Percentiles rank a stretch among this genome's conserved stretches.
Conservation (phyloP, 164 flowering plant species). For the Macadamia integrifolia region DNA sequence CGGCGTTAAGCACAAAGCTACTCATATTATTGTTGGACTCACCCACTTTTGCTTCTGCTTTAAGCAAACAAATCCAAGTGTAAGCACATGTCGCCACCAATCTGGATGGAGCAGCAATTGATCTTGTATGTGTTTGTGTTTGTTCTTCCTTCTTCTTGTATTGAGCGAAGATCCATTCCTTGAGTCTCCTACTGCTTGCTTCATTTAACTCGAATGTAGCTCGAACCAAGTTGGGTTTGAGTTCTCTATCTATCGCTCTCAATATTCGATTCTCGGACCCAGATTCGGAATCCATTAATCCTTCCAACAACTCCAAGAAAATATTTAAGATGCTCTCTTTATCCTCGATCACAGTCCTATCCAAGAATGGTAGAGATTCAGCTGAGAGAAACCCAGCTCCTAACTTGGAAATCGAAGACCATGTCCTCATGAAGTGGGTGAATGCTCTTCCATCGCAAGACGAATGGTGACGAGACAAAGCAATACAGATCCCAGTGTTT, state of each 20-base stretch:
- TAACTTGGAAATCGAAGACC: constrained; percentile 10
- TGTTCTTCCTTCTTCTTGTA: background rate
- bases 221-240: background rate
- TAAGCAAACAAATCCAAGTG: constrained; percentile 10
- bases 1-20: background rate
- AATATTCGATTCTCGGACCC: too few species aligned
- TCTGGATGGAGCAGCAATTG: background rate
- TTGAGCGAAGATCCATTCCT: background rate
- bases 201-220: constrained; percentile 2
- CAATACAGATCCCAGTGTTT: constrained; percentile 8
- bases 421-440: constrained; percentile 9
- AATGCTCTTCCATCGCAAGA: background rate
- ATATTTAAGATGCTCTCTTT: background rate
- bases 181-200: constrained; percentile 6
- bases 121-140: background rate
- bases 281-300: background rate
- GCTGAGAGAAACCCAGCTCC: background rate
- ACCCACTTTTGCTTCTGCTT: background rate
- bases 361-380: constrained; percentile 11
- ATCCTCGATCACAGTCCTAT: constrained; percentile 14
- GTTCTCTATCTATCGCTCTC: background rate
- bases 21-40: background rate
- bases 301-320: background rate
- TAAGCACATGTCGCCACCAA: constrained; percentile 1
- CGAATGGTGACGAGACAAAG: constrained; percentile 5